Evolutionary conservation across 805 yeast genomes (phyloP).

Genomic region (Suhomyces faveliae): DNA sequence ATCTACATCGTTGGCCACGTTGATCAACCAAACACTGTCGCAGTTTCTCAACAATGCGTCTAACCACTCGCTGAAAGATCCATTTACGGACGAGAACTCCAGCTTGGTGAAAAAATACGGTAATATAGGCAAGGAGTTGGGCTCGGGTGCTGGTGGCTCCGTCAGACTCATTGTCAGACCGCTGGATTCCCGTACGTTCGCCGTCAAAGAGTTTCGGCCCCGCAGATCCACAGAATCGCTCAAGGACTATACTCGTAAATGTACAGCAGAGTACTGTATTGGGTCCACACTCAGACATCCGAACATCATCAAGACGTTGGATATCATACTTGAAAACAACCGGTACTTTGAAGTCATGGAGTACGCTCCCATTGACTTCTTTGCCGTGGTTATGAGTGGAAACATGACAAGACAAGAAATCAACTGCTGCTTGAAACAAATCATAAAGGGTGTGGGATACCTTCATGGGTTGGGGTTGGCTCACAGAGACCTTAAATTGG

Average conservation of each 20-base stretch:
- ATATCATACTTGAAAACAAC: constrained; percentile 66
- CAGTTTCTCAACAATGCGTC: constrained; percentile 38
- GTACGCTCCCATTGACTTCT: constrained; percentile 82
- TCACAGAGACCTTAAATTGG: constrained; percentile 79
- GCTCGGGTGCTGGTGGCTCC: constrained; percentile 88
- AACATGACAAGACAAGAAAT: constrained; percentile 78
- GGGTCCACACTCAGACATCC: constrained; percentile 83
- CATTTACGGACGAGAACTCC: constrained; percentile 34
- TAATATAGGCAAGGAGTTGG: constrained; percentile 68
- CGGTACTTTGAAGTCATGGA: constrained; percentile 92
- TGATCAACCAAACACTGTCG: constrained; percentile 37
- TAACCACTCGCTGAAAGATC: constrained; percentile 27
- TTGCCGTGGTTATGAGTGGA: constrained; percentile 85
- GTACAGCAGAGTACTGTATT: constrained; percentile 86
- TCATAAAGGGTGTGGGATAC: constrained; percentile 68
- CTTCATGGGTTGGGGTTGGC: constrained; percentile 77
- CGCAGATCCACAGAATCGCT: constrained; percentile 66
- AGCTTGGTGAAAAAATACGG: constrained; percentile 57
- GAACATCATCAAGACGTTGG: constrained; percentile 74
- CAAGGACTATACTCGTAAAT: constrained; percentile 79
- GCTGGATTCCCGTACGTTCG: constrained; percentile 68
- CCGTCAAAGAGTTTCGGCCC: constrained; percentile 80
- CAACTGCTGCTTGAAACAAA: constrained; percentile 77
- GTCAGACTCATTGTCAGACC: constrained; percentile 71
- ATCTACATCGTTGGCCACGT: constrained; percentile 33